phyloP scores from a whole-genome alignment of 768 basidiomycete genomes.

The Amanita brunnescens region DNA sequence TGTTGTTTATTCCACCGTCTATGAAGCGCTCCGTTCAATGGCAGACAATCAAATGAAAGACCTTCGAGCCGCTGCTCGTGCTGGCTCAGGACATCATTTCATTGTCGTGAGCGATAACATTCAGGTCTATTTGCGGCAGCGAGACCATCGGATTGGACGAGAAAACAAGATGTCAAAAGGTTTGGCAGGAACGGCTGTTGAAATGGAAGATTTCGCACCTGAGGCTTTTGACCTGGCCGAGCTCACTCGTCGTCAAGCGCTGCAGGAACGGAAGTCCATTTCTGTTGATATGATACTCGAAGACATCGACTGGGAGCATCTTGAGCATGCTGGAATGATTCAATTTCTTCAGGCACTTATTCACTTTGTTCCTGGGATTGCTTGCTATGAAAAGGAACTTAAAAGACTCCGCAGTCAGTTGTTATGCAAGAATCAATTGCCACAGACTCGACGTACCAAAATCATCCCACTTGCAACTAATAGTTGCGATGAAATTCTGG shows the following conservation, averaged over 20 bases:
- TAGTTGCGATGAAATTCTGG: conserved; percentile 19
- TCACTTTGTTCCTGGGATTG: conserved; percentile 18
- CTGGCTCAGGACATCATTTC: conserved; percentile 1
- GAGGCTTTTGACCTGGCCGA: conserved; percentile 14
- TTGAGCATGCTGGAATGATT: conserved; percentile 17
- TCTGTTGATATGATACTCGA: conserved; percentile 16
- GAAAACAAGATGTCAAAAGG: conserved; percentile 22
- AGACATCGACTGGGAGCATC: conserved; percentile 18
- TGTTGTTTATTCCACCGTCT: conserved; percentile 12
- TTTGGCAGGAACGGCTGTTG: conserved; percentile 17
- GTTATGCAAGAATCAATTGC: neutral
- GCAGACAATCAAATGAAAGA: conserved; percentile 7
- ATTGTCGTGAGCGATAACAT: conserved; percentile 11
- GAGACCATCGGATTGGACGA: conserved; percentile 20
- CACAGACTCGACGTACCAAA: neutral
- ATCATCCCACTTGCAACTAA: conserved; percentile 22
- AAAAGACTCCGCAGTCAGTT: conserved; percentile 10
- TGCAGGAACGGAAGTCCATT: conserved; percentile 8
- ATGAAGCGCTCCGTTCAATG: conserved; percentile 10
- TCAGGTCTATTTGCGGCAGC: conserved; percentile 15
- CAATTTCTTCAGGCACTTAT: conserved; percentile 21
- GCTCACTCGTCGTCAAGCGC: conserved; percentile 8
- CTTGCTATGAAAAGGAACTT: conserved; percentile 16
- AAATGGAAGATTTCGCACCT: conserved; percentile 11
- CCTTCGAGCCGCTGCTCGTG: conserved; percentile 2